Evolutionary conservation across 1,139 yeast genomes (phyloP), one percentile per base, ranked within the genome.

Genomic region (Yamadazyma atlantica): DNA sequence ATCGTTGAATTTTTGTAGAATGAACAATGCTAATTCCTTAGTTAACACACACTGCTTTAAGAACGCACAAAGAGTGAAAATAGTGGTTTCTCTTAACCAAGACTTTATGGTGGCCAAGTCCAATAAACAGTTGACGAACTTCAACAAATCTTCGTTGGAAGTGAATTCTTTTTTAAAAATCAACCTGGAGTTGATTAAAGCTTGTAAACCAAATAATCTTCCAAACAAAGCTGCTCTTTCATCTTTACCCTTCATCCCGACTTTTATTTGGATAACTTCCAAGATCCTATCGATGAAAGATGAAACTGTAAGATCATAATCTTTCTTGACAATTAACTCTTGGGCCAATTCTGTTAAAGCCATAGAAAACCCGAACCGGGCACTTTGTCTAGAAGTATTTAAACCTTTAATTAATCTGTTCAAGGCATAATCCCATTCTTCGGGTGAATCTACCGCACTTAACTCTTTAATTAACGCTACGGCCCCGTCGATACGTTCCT

Each of bases 281-380:
- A 66, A 58, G 16, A 81, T 58, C 45, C 70, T 66, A 4, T 64
- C 63, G 40, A 83, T 62, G 45, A 70, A 78, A 16, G 67, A 51
- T 1, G 47, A 42, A 6, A 66, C 50, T 1, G 67, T 50, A 36
- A 67, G 49, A 3, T 66, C 64, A 42, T 63, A 57, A 11, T 48
- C 50, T 1, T 49, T 33, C 11, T 56, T 55, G 5, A 58, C 50
- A 5, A 68, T 54, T n/a, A 75, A 59, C 36, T 77, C 66, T 16
- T 83, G 70, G 16, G 81, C 64, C 1, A 88, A 69, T 58, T 92
- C 97, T 1, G 92, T 80, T 33, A 92, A 65, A 29, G 96, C 94
- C 75, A 88, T 78, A 3, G 96, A 86, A 52, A 85, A 90, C 2
- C 98, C 98, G 30, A 86, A 64, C 40, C 97, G 68, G 1, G 96